phyloP scores from a whole-genome alignment of 2,329 filamentous ascomycete genomes.

The Nemania diffusa region DNA sequence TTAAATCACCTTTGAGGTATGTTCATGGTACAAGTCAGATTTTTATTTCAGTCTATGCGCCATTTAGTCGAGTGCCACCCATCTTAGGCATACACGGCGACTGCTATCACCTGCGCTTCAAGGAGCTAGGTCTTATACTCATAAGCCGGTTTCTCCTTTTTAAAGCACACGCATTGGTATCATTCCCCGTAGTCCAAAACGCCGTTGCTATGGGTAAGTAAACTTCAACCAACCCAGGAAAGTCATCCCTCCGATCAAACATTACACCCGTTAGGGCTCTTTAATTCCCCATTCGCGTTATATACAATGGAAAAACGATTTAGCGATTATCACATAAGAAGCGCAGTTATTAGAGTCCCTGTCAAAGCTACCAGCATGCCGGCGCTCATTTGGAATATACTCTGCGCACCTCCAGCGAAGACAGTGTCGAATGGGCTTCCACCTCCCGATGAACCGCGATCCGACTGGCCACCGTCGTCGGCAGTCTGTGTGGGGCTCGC shows the following conservation, averaged over 20 bases:
- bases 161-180: slow-evolving; percentile 34
- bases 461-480: neutral
- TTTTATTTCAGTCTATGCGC: neutral
- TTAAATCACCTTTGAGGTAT: neutral
- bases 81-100: neutral
- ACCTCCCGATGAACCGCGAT: slow-evolving; percentile 36
- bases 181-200: slow-evolving; percentile 35
- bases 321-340: slow-evolving; percentile 19
- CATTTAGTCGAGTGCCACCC: neutral
- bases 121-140: slow-evolving; percentile 6
- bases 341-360: slow-evolving; percentile 17
- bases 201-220: slow-evolving; percentile 25
- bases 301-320: too few relatives aligned
- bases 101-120: slow-evolving; percentile 8
- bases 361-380: slow-evolving; percentile 5
- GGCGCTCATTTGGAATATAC: slow-evolving; percentile 5
- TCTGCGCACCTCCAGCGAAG: slow-evolving; percentile 13
- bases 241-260: slow-evolving; percentile 7
- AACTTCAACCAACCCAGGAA: neutral
- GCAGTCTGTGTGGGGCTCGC: slow-evolving; percentile 17
- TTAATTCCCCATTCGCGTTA: neutral
- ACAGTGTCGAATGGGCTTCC: slow-evolving; percentile 43
- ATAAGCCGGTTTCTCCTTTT: slow-evolving; percentile 11
- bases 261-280: slow-evolving; percentile 15
- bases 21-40: neutral